A percentile compares a stretch with the other conserved stretches of the same genome.
Evolutionary conservation across 805 yeast species (phyloP).

Genomic region (Ogataea neopini): DNA sequence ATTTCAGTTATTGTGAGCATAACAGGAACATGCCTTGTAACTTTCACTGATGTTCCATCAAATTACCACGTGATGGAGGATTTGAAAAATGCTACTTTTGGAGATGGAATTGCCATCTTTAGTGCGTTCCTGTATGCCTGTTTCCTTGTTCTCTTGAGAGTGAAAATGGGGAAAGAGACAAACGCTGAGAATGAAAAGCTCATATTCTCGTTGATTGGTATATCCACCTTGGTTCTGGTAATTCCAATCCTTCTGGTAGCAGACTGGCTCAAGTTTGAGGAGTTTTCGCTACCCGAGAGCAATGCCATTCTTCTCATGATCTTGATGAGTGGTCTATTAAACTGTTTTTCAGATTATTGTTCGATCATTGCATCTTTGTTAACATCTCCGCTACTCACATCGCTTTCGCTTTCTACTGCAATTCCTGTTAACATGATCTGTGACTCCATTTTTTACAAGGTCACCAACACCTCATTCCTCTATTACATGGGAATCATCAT

Average conservation of each 20-base stretch:
- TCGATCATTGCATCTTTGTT: conserved; percentile 52
- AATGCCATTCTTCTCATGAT: conserved; percentile 36
- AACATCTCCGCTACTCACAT: conserved; percentile 54
- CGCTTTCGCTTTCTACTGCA: conserved; percentile 51
- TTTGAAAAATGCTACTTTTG: conserved; percentile 39
- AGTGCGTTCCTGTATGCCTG: conserved; percentile 51
- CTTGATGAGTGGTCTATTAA: conserved; percentile 43
- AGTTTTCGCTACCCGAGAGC: conserved; percentile 44
- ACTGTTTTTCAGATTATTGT: conserved; percentile 50
- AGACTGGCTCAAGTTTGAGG: conserved; percentile 41
- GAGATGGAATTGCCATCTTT: conserved; percentile 45
- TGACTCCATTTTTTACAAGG: conserved; percentile 42
- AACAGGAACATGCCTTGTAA: conserved; percentile 47
- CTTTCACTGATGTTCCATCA: conserved; percentile 32
- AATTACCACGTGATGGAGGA: background rate
- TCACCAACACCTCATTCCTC: conserved; percentile 31
- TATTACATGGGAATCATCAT: conserved; percentile 50
- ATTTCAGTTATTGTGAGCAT: conserved; percentile 46
- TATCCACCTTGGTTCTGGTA: conserved; percentile 41
- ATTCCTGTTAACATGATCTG: conserved; percentile 54
- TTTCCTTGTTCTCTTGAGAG: conserved; percentile 44
- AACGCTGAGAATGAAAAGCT: conserved; percentile 46
- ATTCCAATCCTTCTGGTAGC: conserved; percentile 41
- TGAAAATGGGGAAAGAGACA: conserved; percentile 46
- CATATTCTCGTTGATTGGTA: conserved; percentile 49